Evolutionary conservation across 176 grass and related monocot species (phyloP), one percentile per base, ranked within the genome.

Genomic region (Carex scoparia): DNA sequence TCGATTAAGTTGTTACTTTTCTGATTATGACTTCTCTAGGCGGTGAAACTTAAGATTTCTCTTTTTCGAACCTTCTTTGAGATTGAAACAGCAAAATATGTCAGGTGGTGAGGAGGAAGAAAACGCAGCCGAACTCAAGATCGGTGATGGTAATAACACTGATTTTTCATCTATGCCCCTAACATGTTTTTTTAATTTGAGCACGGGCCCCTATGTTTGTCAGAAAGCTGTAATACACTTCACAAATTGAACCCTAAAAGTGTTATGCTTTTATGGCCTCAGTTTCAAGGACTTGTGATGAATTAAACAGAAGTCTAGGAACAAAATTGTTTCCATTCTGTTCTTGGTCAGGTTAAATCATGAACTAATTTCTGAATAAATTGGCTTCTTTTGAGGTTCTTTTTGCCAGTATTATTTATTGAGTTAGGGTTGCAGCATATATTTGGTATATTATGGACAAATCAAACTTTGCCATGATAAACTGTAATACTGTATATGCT

Each of bases 41-140:
- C 35, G 4, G 33, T 70, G 37, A 40, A 18, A 42, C 5, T 42
- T 18, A 2, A 6, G 15, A 40, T 65, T 32, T 65, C 3, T 31
- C 4, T 10, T 38, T 69, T 38, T 16, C 66, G 1, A 40, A 6
- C 14, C 69, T 66, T 65, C 10, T 27, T 49, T 8, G 16, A 4
- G 18, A 55, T 33, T 57, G 1, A 56, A 33, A 57, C 74, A 54
- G 42, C 11, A 13, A 68, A 54, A 27, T 48, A 98, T 98, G 95
- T 93, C 92, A 4, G 89, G 71, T 42, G 89, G 81, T 42, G 91
- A 98, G 89, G 95, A 98, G 69, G 95, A 94, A 87, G 95, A 98
- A 73, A 98, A 98, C 83, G 95, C 92, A 2, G 92, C 95, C 5
- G 95, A 98, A 56, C 90, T 98, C 83, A 98, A 98, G 89, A 98